A percentile compares a stretch with the other conserved stretches of the same genome.
Conservation (phyloP, 208 protist species). For the Wallacemonas rigidus region DNA sequence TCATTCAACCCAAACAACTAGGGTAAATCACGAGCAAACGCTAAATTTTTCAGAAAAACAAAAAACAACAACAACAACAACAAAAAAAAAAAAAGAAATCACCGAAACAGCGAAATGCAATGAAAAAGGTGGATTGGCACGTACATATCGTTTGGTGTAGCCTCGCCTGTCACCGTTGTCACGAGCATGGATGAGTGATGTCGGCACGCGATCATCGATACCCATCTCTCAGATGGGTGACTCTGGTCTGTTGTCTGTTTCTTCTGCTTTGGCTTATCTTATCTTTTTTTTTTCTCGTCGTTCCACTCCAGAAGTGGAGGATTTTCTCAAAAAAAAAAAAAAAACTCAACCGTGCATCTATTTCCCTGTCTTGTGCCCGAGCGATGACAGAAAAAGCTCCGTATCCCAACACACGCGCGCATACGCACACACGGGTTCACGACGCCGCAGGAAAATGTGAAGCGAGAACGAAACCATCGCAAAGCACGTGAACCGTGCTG, state of each 20-base stretch:
- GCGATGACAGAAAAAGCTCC: neutral
- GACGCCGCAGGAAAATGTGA: no score
- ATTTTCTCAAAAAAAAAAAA: neutral
- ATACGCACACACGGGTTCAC: no score
- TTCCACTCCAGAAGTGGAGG: neutral
- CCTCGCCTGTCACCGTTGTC: neutral
- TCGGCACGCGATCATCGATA: conserved; percentile 4
- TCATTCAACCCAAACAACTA: neutral
- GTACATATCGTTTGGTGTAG: neutral
- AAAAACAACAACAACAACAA: neutral
- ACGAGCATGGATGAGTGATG: conserved; percentile 15
- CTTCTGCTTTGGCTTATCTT: conserved; percentile 13
- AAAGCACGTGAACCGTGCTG: no score
- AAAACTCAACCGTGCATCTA: neutral
- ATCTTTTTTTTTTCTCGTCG: neutral
- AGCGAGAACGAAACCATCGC: no score
- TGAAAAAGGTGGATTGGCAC: neutral
- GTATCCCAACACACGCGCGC: neutral
- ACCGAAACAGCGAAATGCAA: neutral
- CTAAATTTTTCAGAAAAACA: neutral
- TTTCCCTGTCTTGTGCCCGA: neutral
- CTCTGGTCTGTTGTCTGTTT: conserved; percentile 7
- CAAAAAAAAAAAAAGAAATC: conserved; percentile 6
- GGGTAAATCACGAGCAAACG: neutral
- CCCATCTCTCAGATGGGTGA: neutral